These are phyloP conservation scores for Hypericum perforatum DNA, from an alignment of 345 rosid genomes.

Conservation along the genomic window DNA sequence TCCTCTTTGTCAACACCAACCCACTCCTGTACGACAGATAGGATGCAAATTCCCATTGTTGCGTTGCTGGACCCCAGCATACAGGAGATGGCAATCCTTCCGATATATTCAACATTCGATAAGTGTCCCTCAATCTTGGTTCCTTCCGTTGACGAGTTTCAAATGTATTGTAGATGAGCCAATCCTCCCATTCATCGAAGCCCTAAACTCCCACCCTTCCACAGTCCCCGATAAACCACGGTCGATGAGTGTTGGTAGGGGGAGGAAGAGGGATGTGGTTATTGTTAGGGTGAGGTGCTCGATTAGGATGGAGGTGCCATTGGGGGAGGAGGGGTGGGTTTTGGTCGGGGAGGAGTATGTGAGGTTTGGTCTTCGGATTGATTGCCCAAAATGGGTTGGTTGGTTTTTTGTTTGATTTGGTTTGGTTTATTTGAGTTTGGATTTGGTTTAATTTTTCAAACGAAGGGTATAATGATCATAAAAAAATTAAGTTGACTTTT, in stretches of 20 bases:
- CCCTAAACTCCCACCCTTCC: constrained; percentile 60
- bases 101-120: too few relatives aligned
- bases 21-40: constrained; percentile 68
- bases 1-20: constrained; percentile 86
- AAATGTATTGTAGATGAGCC: constrained; percentile 69
- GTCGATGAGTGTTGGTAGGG: constrained; percentile 49
- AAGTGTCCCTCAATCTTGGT: too few relatives aligned
- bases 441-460: too few relatives aligned
- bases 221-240: too few relatives aligned
- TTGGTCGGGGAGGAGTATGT: constrained; percentile 60
- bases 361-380: too few relatives aligned
- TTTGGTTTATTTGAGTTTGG: too few relatives aligned
- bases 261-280: constrained; percentile 51
- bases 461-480: too few relatives aligned
- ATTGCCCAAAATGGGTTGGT: too few relatives aligned
- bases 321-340: constrained; percentile 42
- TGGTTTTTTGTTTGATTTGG: too few relatives aligned
- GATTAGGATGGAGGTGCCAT: constrained; percentile 75
- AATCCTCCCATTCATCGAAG: constrained; percentile 60
- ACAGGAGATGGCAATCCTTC: too few relatives aligned
- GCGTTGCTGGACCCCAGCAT: constrained; percentile 73
- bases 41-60: constrained; percentile 79
- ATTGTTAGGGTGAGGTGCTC: constrained; percentile 78
- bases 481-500: too few relatives aligned
- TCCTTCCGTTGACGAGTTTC: too few relatives aligned